Conservation (phyloP, 2,329 filamentous ascomycete genomes). For the Fusarium xyrophilum region DNA sequence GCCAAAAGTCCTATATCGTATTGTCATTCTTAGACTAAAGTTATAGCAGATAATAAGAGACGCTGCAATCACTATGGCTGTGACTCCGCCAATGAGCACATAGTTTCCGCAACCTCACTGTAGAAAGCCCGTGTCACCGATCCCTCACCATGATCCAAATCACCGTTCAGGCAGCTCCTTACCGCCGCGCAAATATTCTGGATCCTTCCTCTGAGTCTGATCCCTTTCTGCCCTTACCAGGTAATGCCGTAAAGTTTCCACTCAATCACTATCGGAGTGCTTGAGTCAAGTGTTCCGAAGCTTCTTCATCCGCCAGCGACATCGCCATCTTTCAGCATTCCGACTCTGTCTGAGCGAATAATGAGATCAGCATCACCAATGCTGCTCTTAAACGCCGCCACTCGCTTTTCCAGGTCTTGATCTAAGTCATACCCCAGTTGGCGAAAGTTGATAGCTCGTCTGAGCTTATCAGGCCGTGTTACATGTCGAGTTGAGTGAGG, state of each 20-base stretch:
- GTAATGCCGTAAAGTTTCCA: background rate
- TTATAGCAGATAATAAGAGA: background rate
- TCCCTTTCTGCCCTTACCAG: constrained; percentile 2
- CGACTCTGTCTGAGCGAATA: background rate
- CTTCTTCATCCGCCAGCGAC: background rate
- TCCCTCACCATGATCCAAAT: background rate
- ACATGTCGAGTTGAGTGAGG: background rate
- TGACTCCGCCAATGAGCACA: constrained; percentile 11
- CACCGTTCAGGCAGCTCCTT: constrained; percentile 5
- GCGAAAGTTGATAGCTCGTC: background rate
- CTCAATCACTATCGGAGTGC: background rate
- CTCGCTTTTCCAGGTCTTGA: background rate
- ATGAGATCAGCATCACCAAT: background rate
- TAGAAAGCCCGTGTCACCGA: constrained; percentile 5
- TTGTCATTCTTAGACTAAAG: background rate
- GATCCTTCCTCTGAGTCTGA: background rate
- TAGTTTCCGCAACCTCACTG: constrained; percentile 7
- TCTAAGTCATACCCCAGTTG: background rate
- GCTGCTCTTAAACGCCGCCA: background rate
- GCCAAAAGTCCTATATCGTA: background rate
- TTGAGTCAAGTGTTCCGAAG: background rate
- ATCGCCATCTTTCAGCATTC: background rate
- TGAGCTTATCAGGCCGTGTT: background rate
- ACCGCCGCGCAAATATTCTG: constrained; percentile 7
- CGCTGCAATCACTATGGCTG: background rate